Conservation (phyloP, 768 basidiomycete species). For the Suillus clintonianus region DNA sequence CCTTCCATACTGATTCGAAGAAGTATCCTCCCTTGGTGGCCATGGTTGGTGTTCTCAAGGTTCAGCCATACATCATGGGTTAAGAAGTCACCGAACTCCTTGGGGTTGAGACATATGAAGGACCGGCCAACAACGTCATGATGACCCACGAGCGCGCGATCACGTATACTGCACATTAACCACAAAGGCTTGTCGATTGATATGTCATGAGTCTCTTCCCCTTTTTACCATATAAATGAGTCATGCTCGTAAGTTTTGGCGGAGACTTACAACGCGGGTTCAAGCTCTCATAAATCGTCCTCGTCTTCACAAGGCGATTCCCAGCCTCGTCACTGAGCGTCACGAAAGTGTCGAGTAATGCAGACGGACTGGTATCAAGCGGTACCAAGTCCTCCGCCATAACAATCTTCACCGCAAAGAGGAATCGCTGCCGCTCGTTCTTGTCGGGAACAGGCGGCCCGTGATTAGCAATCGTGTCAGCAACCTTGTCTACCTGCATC, state of each 20-base stretch:
- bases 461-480: slow-evolving; percentile 55
- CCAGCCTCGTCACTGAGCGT: slow-evolving; percentile 94
- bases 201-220: slow-evolving; percentile 97
- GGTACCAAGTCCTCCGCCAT: slow-evolving; percentile 88
- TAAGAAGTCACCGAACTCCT: slow-evolving; percentile 84
- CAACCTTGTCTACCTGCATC: slow-evolving; percentile 86
- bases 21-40: slow-evolving; percentile 71
- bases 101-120: slow-evolving; percentile 90
- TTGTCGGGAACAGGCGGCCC: slow-evolving; percentile 77
- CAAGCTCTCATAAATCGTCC: slow-evolving; percentile 90
- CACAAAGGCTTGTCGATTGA: slow-evolving; percentile 93
- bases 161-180: slow-evolving; percentile 94
- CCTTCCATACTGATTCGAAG: slow-evolving; percentile 97
- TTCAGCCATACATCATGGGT: slow-evolving; percentile 93
- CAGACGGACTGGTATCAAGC: slow-evolving; percentile 71
- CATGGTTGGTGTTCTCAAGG: slow-evolving; percentile 59
- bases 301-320: slow-evolving; percentile 87
- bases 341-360: slow-evolving; percentile 88
- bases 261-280: slow-evolving; percentile 78
- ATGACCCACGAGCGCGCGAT: slow-evolving; percentile 88
- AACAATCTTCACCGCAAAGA: slow-evolving; percentile 93
- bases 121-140: slow-evolving; percentile 91
- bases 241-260: not conserved
- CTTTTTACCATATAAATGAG: slow-evolving; percentile 39
- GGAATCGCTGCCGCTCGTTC: slow-evolving; percentile 62